phyloP scores from a whole-genome alignment of 176 grass and related monocot genomes.

The Phyllostachys edulis region DNA sequence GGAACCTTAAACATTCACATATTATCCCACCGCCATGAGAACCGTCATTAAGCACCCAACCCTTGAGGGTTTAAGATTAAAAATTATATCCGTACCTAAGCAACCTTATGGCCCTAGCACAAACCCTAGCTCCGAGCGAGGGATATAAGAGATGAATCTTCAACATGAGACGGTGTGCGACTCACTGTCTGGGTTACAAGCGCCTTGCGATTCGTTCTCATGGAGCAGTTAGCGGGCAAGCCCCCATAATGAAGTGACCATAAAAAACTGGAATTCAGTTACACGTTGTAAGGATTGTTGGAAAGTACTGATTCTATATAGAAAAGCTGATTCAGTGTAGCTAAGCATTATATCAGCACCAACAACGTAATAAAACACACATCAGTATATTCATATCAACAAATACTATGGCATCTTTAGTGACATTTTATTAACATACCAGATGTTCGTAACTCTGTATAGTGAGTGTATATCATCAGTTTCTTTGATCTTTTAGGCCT shows the following conservation, averaged over 20 bases:
- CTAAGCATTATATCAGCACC: too few relatives aligned
- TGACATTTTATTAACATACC: too few relatives aligned
- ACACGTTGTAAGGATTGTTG: neutral
- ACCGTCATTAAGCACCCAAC: neutral
- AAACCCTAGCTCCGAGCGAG: constrained; percentile 11
- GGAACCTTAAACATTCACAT: neutral
- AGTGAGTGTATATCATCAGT: too few relatives aligned
- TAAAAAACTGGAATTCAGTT: neutral
- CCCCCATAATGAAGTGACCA: constrained; percentile 43
- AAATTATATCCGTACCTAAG: neutral
- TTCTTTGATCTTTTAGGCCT: too few relatives aligned
- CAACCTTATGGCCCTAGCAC: neutral
- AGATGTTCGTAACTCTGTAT: too few relatives aligned
- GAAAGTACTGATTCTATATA: neutral
- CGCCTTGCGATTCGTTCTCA: constrained; percentile 35
- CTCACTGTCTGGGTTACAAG: constrained; percentile 58
- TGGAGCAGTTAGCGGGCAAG: constrained; percentile 41
- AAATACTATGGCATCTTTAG: too few relatives aligned
- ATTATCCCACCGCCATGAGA: neutral
- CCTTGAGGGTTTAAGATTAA: neutral
- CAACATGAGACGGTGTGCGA: neutral
- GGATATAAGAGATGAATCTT: neutral
- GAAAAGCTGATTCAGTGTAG: neutral
- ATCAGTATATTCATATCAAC: too few relatives aligned
- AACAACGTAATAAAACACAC: too few relatives aligned